Percentiles rank a stretch among this genome's conserved stretches.
phyloP scores from a whole-genome alignment of 208 protist genomes.

The Trichomonas gallinae region DNA sequence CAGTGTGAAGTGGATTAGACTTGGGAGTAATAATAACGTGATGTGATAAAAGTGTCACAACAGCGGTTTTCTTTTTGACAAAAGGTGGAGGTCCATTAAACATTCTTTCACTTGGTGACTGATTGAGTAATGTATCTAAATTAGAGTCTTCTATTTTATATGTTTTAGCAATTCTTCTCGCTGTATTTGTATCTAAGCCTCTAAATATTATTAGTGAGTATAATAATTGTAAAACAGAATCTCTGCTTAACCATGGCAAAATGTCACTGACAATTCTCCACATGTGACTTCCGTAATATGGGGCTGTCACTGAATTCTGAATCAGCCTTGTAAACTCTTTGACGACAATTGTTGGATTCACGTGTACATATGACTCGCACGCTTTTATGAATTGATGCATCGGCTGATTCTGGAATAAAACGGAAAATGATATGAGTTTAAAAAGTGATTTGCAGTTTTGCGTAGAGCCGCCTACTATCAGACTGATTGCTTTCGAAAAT shows the following conservation, averaged over 20 bases:
- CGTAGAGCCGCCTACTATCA: neutral
- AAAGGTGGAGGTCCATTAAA: neutral
- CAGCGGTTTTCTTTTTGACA: neutral
- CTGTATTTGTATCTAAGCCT: neutral
- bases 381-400: neutral
- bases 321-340: neutral
- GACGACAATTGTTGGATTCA: neutral
- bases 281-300: neutral
- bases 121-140: neutral
- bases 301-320: neutral
- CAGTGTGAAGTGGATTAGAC: neutral
- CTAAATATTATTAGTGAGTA: neutral
- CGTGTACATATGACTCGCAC: neutral
- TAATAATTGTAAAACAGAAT: neutral
- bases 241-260: neutral
- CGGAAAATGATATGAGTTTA: neutral
- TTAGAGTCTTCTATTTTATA: neutral
- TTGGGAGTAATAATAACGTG: neutral
- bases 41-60: neutral
- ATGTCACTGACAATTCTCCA: neutral
- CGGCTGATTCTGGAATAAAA: neutral
- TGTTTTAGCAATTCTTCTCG: neutral
- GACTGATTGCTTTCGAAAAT: neutral
- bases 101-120: neutral
- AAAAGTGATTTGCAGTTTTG: neutral